Conservation (phyloP, 2,329 filamentous ascomycete genomes). For the Penicillium sp. region DNA sequence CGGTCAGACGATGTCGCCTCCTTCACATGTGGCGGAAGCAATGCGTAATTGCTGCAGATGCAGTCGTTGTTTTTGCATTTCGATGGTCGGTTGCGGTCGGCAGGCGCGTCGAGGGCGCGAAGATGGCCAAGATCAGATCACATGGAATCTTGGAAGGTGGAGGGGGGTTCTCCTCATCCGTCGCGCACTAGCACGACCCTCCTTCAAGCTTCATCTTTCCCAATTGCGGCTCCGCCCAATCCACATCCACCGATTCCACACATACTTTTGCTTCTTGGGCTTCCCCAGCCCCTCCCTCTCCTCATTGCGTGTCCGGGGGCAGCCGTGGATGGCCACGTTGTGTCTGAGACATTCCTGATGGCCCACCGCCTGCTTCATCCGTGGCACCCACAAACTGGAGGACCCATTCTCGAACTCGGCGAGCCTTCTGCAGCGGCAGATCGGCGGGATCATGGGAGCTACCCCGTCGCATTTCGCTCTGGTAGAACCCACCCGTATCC, state of each 20-base stretch:
- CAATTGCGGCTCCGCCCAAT: constrained; percentile 2
- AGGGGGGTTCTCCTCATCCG: constrained; percentile 7
- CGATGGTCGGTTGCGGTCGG: constrained; percentile 13
- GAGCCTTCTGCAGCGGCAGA: constrained; percentile 64
- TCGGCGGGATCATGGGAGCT: constrained; percentile 34
- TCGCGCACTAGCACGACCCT: constrained; percentile 7
- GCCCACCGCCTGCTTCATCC: constrained; percentile 34
- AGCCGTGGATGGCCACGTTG: constrained; percentile 28
- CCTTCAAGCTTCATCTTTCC: constrained; percentile 5
- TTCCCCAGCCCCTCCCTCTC: constrained; percentile 1
- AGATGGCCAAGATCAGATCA: not conserved
- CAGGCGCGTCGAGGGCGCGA: not conserved
- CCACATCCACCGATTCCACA: not conserved
- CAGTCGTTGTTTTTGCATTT: not conserved
- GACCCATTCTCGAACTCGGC: constrained; percentile 74
- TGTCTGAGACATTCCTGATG: constrained; percentile 23
- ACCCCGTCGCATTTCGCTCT: constrained; percentile 47
- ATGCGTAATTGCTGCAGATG: not conserved
- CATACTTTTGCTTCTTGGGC: not conserved
- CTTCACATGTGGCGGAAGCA: constrained; percentile 13
- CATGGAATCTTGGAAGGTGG: not conserved
- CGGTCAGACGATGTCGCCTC: constrained; percentile 26
- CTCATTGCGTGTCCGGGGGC: constrained; percentile 45
- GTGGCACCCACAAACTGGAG: constrained; percentile 63
- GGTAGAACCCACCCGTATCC: constrained; percentile 61